Base-by-base conservation (phyloP, 257 asterid species). In the Lantana camara region DNA sequence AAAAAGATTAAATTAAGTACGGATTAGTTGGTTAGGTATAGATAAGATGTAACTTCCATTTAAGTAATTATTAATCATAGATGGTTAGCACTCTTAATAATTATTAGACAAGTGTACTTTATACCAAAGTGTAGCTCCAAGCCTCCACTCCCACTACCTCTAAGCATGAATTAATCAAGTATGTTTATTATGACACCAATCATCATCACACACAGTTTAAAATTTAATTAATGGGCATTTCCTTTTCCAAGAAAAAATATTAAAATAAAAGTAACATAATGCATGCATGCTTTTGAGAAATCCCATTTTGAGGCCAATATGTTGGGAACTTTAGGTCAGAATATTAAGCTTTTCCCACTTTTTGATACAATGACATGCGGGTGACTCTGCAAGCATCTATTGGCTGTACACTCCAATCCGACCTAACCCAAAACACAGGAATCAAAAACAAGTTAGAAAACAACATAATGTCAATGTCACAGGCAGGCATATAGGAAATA, bases 321-420 rank as follows among this genome's bases (percentile, higher is more conserved):
- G 21, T 67, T 46, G 66, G 73, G 63, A 63, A 47, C 83, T 73
- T 70, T 45, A 37, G 47, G 61, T 42, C 35, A 73, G 67, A 76
- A 66, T 59, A 66, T 37, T n/a, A 42, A 57, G 59, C 58, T 21
- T 67, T 65, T 67, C 57, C 61, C 58, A 52, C 57, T 57, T 71
- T 79, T 29, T 44, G 52, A 24, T 54, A 44, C 55, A 51, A 57
- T 7, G 75, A 70, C 62, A 65, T 24, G 40, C n/a, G 23, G 53
- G 75, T 66, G 70, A 53, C 64, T 57, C 66, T 64, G 56, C 67
- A 72, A 57, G 53, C 41, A 63, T 64, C 72, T 23, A 37, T 56
- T 56, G 66, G 68, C 66, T n/a, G n/a, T n/a, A n/a, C n/a, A n/a
- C n/a, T 50, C 67, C 64, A n/a, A 59, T 60, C 42, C 17, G 32